Conservation (phyloP, 202 grass and related monocot genomes). For the Setaria viridis region DNA sequence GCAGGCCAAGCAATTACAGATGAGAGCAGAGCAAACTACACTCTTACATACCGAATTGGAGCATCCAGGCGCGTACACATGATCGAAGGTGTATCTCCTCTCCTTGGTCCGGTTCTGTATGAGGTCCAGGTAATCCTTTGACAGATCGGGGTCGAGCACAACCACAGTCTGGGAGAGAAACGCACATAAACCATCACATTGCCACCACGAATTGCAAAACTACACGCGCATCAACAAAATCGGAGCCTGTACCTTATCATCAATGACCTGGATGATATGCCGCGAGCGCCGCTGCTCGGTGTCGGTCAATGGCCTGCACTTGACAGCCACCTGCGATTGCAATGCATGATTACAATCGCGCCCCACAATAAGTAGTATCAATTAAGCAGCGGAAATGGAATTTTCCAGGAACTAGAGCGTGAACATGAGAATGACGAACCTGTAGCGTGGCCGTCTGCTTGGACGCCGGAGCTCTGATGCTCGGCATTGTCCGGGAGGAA, state of each 20-base stretch:
- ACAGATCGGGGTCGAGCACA: constrained; percentile 95
- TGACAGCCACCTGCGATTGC: constrained; percentile 73
- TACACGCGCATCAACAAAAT: neutral
- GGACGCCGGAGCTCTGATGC: constrained; percentile 74
- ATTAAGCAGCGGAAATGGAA: neutral
- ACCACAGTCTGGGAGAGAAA: constrained; percentile 70
- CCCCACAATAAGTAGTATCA: neutral
- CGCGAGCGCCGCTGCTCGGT: constrained; percentile 62
- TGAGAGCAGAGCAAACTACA: neutral
- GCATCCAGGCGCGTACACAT: constrained; percentile 86
- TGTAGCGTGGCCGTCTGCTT: constrained; percentile 84
- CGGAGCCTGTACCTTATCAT: constrained; percentile 69
- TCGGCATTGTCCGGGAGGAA: constrained; percentile 60
- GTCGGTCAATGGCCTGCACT: constrained; percentile 86
- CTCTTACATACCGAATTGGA: constrained; percentile 72
- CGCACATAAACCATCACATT: constrained; percentile 37
- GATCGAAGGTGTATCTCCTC: constrained; percentile 93
- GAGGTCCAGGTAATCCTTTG: constrained; percentile 93
- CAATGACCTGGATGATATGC: constrained; percentile 94
- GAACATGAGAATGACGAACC: constrained; percentile 32
- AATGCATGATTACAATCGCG: constrained; percentile 3
- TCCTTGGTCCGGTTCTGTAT: constrained; percentile 98
- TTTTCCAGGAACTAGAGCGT: neutral
- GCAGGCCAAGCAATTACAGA: constrained; percentile 22
- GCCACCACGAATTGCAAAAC: constrained; percentile 32